phyloP scores from a whole-genome alignment of 1,284 basidiomycete genomes.

The Porodaedalea pini region DNA sequence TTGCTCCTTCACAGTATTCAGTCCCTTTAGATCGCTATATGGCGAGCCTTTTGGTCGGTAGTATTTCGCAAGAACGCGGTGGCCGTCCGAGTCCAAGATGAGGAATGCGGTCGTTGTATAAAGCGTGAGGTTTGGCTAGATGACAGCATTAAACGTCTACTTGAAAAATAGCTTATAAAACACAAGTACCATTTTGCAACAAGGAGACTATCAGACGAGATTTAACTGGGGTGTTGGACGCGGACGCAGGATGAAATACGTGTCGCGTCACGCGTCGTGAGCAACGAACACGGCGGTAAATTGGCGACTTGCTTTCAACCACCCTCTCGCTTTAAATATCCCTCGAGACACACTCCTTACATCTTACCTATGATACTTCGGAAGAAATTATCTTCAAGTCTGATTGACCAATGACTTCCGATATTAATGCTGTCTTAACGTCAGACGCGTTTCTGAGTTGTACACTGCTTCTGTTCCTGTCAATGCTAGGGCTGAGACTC shows the following conservation, averaged over 20 bases:
- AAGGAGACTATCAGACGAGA: background rate
- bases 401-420: background rate
- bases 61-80: conserved; percentile 94
- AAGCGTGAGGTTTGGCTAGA: conserved; percentile 73
- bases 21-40: conserved; percentile 59
- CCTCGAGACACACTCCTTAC: background rate
- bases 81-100: conserved; percentile 91
- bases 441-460: conserved; percentile 10
- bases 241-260: background rate
- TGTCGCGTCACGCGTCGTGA: conserved; percentile 1
- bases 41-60: conserved; percentile 75
- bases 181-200: conserved; percentile 11
- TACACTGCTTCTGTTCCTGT: conserved; percentile 2
- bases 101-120: conserved; percentile 87
- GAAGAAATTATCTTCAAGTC: no score
- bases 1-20: conserved; percentile 85
- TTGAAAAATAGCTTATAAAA: background rate
- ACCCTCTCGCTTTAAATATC: background rate
- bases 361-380: no score
- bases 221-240: background rate
- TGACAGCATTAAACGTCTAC: background rate
- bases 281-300: background rate
- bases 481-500: conserved; percentile 10
- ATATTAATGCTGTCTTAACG: background rate
- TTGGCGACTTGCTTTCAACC: background rate